phyloP scores from a whole-genome alignment of 1,139 yeast species.

The Protomyces inundatus region DNA sequence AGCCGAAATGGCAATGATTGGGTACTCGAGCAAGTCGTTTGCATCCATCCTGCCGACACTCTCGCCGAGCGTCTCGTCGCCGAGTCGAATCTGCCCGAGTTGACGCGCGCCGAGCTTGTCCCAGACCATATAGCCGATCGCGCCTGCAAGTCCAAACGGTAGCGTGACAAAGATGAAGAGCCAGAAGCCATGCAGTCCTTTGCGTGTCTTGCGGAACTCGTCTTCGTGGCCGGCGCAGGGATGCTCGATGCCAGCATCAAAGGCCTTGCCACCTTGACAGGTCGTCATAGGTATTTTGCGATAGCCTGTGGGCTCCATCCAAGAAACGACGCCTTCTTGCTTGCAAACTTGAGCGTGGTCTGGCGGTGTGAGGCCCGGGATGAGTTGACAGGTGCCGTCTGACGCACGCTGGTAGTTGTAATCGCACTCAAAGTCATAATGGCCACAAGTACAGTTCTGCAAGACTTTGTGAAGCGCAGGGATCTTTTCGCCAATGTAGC shows the following conservation, averaged over 20 bases:
- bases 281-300: slow-evolving; percentile 68
- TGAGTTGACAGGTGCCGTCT: slow-evolving; percentile 84
- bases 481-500: slow-evolving; percentile 70
- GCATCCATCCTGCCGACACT: slow-evolving; percentile 18
- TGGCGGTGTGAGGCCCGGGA: slow-evolving; percentile 62
- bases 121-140: slow-evolving; percentile 66
- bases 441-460: slow-evolving; percentile 74
- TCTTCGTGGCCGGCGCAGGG: slow-evolving; percentile 84
- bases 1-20: slow-evolving; percentile 38
- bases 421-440: slow-evolving; percentile 92
- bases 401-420: slow-evolving; percentile 63
- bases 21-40: slow-evolving; percentile 29
- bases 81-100: slow-evolving; percentile 83
- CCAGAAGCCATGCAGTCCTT: slow-evolving; percentile 52
- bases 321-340: slow-evolving; percentile 55
- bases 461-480: slow-evolving; percentile 54
- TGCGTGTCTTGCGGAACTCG: slow-evolving; percentile 58
- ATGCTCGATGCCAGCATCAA: slow-evolving; percentile 61
- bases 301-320: slow-evolving; percentile 75
- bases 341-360: slow-evolving; percentile 64
- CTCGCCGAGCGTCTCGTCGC: slow-evolving; percentile 53
- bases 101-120: slow-evolving; percentile 72
- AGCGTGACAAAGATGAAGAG: slow-evolving; percentile 51
- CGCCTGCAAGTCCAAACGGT: slow-evolving; percentile 55
- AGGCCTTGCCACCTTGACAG: slow-evolving; percentile 63